A percentile compares a stretch with the other conserved stretches of the same genome.
phyloP scores from a whole-genome alignment of 2,329 filamentous ascomycete genomes.

The Nemania diffusa region DNA sequence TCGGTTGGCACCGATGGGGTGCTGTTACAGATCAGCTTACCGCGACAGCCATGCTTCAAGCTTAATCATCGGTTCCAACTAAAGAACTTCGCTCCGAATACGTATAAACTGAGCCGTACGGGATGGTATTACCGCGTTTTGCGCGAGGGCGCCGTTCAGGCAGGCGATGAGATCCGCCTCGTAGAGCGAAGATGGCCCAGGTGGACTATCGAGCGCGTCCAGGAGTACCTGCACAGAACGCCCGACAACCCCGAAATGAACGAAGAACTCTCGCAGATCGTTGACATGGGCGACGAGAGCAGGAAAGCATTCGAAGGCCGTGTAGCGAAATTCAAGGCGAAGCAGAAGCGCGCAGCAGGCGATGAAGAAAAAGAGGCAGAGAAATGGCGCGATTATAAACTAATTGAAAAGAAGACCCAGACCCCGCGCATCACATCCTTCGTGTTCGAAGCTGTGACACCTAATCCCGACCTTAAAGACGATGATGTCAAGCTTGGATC shows the following conservation, averaged over 20 bases:
- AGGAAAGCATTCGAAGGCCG: constrained; percentile 60
- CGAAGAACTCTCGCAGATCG: constrained; percentile 61
- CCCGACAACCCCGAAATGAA: constrained; percentile 63
- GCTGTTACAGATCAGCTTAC: constrained; percentile 68
- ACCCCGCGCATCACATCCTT: constrained; percentile 64
- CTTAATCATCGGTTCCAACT: constrained; percentile 74
- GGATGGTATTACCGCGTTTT: constrained; percentile 75
- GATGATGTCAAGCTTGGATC: constrained; percentile 55
- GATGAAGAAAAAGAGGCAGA: constrained; percentile 39
- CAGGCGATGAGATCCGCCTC: constrained; percentile 67
- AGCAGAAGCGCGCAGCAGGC: constrained; percentile 42
- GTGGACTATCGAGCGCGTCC: constrained; percentile 72
- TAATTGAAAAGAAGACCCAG: constrained; percentile 62
- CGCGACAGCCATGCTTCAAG: constrained; percentile 74
- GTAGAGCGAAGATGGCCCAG: constrained; percentile 64
- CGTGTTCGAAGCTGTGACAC: constrained; percentile 58
- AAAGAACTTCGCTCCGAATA: constrained; percentile 68
- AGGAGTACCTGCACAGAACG: constrained; percentile 70
- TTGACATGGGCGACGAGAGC: constrained; percentile 61
- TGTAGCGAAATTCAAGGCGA: constrained; percentile 59
- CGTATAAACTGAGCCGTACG: constrained; percentile 66
- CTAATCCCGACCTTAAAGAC: constrained; percentile 49
- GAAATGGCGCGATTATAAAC: constrained; percentile 58
- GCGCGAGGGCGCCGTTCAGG: constrained; percentile 62
- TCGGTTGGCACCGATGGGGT: constrained; percentile 55